Evolutionary conservation across 306 rosid genomes (phyloP), one percentile per base, ranked within the genome.

Genomic region (Cyamopsis tetragonoloba): DNA sequence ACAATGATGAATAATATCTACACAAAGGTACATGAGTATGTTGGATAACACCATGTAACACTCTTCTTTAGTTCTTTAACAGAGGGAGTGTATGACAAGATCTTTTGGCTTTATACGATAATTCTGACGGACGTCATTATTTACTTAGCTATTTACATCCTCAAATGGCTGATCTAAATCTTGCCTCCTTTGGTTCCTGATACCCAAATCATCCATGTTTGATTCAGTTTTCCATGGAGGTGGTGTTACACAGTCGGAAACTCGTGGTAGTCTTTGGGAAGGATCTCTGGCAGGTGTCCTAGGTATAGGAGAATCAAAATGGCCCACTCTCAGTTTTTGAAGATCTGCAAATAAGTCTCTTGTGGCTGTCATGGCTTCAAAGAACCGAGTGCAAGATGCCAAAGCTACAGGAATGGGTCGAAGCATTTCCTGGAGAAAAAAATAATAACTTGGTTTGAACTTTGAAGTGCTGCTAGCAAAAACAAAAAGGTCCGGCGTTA

Each of bases 331-430:
- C 62, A 93, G 83, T 71, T 90, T 80, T 47, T 93, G 95, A 49
- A 93, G 95, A 13, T 97, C 74, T 46, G 97, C 86, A 77, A 93
- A 89, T 7, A 96, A 93, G 73, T 93, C 98, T 77, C 97, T 85
- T 88, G 86, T 93, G 28, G 99, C 99, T 49, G 91, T 88, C 99
- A 93, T 93, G 72, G 97, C 99, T 84, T 90, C 97, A 28, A 93
- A 89, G 64, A 89, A 93, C 62, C 96, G 80, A 31, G 97, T 88
- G 81, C 99, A 90, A 12, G 97, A 90, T 59, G 99, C 99, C 66
- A 90, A 80, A 15, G 99, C 97, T 28, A 86, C 89, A 9, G 97
- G 99, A 68, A 93, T 93, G 9, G 99, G 99, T 19, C 97, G 95
- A 65, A 93, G 97, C 97, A 90, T 93, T 79, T 93, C 97, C 97